These are phyloP conservation scores for Lumnitzera racemosa DNA, from an alignment of 345 rosid species.

Conservation along the genomic window DNA sequence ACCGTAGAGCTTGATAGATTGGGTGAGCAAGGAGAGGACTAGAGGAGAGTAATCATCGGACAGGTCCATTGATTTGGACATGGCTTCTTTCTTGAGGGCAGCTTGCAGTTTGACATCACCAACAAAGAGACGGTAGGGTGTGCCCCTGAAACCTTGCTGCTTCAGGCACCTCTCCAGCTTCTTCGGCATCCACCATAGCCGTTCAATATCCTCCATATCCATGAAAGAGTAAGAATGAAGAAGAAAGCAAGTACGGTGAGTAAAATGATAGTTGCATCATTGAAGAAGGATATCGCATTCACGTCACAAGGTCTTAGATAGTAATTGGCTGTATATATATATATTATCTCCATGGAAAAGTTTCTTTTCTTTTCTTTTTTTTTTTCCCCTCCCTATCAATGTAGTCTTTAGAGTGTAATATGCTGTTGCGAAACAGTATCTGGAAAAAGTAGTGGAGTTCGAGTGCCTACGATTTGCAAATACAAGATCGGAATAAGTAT, in stretches of 20 bases:
- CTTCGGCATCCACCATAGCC: constrained; percentile 1
- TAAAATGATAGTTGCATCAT: too few relatives aligned
- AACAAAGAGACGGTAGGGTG: neutral
- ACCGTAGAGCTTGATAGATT: neutral
- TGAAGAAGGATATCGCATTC: neutral
- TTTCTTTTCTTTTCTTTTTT: too few relatives aligned
- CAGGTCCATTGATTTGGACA: neutral
- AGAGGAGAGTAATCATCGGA: neutral
- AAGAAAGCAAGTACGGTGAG: too few relatives aligned
- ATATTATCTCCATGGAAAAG: too few relatives aligned
- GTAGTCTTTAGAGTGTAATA: too few relatives aligned
- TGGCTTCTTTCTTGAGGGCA: neutral
- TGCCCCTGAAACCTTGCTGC: constrained; percentile 3
- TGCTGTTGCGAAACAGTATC: too few relatives aligned
- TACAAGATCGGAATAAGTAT: too few relatives aligned
- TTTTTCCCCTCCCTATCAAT: too few relatives aligned
- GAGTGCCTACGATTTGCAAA: too few relatives aligned
- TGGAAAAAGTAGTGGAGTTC: too few relatives aligned
- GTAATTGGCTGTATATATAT: too few relatives aligned
- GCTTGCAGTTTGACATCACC: neutral
- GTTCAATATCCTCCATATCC: neutral
- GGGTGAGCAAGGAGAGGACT: neutral
- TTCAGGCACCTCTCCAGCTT: neutral
- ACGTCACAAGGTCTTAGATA: too few relatives aligned
- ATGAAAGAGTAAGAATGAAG: neutral